A percentile compares a stretch with the other conserved stretches of the same genome.
These are phyloP conservation scores for Trichoderma parareesei DNA, from an alignment of 495 filamentous ascomycete genomes.

Conservation along the genomic window DNA sequence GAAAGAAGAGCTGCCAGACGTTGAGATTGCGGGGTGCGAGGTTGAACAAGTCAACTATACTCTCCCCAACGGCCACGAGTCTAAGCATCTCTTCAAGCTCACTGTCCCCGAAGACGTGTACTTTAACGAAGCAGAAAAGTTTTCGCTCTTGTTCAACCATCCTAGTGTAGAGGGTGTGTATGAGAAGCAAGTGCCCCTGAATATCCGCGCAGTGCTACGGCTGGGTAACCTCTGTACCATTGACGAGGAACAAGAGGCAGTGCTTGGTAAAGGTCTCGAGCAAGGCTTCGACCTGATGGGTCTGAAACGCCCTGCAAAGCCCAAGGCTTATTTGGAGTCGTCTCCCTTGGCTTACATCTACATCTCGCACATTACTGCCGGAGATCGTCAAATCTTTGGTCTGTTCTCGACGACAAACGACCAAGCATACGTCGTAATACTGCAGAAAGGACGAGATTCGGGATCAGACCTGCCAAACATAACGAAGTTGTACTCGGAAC, in stretches of 20 bases:
- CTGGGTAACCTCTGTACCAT: constrained; percentile 93
- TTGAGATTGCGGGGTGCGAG: constrained; percentile 76
- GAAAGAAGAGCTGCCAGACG: constrained; percentile 74
- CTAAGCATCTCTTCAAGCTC: constrained; percentile 88
- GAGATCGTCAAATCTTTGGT: constrained; percentile 87
- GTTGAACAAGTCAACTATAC: constrained; percentile 90
- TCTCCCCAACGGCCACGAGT: constrained; percentile 90
- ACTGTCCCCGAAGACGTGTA: constrained; percentile 83
- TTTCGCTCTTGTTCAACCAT: constrained; percentile 77
- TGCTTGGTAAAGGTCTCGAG: constrained; percentile 86
- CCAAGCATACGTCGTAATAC: constrained; percentile 75
- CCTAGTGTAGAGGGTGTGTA: constrained; percentile 95
- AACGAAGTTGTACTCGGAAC: constrained; percentile 81
- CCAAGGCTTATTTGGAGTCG: constrained; percentile 63
- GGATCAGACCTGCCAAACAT: constrained; percentile 77
- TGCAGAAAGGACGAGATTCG: constrained; percentile 69
- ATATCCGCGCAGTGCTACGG: constrained; percentile 74
- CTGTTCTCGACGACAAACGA: constrained; percentile 78
- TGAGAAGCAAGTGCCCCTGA: constrained; percentile 82
- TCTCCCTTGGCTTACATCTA: constrained; percentile 72
- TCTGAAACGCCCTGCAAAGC: constrained; percentile 55
- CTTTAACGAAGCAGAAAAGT: constrained; percentile 71
- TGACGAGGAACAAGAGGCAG: constrained; percentile 80
- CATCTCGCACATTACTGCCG: constrained; percentile 83
- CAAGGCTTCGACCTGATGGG: constrained; percentile 84